A percentile compares a stretch with the other conserved stretches of the same genome.
Conservation (phyloP, 257 asterid genomes). For the Nicotiana paniculata region DNA sequence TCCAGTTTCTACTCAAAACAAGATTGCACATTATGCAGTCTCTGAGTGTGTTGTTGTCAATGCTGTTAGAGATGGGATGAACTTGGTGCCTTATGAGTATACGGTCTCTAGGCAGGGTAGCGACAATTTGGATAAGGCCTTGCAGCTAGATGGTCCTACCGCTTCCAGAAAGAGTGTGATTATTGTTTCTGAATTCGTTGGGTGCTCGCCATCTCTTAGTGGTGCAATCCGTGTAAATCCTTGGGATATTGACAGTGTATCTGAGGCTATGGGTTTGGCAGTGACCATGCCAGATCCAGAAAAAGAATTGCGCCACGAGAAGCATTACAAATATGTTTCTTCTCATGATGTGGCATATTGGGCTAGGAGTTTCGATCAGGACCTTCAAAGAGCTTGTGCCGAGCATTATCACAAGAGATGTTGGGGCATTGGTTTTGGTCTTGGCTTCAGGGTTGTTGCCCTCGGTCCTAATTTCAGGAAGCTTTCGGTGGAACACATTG, state of each 20-base stretch:
- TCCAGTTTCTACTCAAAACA: slow-evolving; percentile 56
- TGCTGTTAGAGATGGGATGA: slow-evolving; percentile 92
- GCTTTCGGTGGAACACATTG: slow-evolving; percentile 65
- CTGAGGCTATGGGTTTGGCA: slow-evolving; percentile 58
- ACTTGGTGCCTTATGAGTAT: slow-evolving; percentile 76
- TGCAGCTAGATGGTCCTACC: slow-evolving; percentile 26
- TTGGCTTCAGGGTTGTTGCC: slow-evolving; percentile 60
- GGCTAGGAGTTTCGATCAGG: slow-evolving; percentile 74
- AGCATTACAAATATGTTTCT: slow-evolving; percentile 60
- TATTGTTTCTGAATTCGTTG: slow-evolving; percentile 77
- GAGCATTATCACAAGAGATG: slow-evolving; percentile 68
- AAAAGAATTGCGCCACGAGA: slow-evolving; percentile 71
- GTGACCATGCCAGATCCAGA: slow-evolving; percentile 50
- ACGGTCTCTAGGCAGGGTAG: slow-evolving; percentile 68
- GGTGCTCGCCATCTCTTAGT: slow-evolving; percentile 91
- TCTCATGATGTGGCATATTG: slow-evolving; percentile 87
- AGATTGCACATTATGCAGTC: slow-evolving; percentile 54
- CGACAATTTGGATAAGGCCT: slow-evolving; percentile 40
- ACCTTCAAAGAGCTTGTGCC: slow-evolving; percentile 58
- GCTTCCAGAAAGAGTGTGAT: slow-evolving; percentile 52
- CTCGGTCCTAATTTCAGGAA: slow-evolving; percentile 67
- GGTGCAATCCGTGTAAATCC: slow-evolving; percentile 89
- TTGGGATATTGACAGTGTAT: slow-evolving; percentile 61
- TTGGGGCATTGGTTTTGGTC: slow-evolving; percentile 90
- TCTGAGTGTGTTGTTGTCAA: slow-evolving; percentile 82